Evolutionary conservation across 1,284 basidiomycete species (phyloP).

Genomic region (Ceratobasidium theobromae): DNA sequence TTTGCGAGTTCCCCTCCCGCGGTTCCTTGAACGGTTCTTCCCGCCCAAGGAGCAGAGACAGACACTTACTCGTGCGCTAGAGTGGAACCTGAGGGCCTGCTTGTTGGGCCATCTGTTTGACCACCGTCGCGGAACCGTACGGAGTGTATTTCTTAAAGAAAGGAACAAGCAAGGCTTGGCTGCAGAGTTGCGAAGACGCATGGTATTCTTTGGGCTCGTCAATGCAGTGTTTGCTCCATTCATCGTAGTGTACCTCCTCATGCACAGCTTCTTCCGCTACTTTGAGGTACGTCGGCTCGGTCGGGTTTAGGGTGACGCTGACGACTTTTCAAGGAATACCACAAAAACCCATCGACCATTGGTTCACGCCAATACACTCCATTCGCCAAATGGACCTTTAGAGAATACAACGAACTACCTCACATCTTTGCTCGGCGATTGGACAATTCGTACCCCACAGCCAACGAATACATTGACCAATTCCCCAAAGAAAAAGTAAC

Average conservation of each 20-base stretch:
- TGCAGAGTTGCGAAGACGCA: conserved; percentile 84
- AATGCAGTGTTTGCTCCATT: conserved; percentile 96
- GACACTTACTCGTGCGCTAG: conserved; percentile 83
- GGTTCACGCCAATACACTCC: conserved; percentile 91
- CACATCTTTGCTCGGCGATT: conserved; percentile 88
- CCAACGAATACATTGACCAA: conserved; percentile 95
- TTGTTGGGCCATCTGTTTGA: conserved; percentile 95
- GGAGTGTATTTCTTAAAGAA: conserved; percentile 86
- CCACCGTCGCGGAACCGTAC: conserved; percentile 77
- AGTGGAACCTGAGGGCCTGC: conserved; percentile 96
- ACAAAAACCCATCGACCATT: conserved; percentile 95
- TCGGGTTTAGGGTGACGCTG: background rate
- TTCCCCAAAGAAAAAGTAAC: conserved; percentile 95
- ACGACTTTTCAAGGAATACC: conserved; percentile 78
- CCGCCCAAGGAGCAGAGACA: conserved; percentile 55
- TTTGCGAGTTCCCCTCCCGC: conserved; percentile 77
- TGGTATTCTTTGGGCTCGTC: conserved; percentile 94
- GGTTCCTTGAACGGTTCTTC: background rate
- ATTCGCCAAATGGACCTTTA: conserved; percentile 97
- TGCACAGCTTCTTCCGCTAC: conserved; percentile 99
- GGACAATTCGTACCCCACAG: conserved; percentile 83
- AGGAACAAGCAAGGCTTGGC: conserved; percentile 77
- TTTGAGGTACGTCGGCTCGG: conserved; percentile 71
- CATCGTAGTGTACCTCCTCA: conserved; percentile 93
- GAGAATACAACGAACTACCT: conserved; percentile 97